Base-by-base conservation (phyloP, 2,329 filamentous ascomycete genomes). In the Penicillium aurantiogriseum region DNA sequence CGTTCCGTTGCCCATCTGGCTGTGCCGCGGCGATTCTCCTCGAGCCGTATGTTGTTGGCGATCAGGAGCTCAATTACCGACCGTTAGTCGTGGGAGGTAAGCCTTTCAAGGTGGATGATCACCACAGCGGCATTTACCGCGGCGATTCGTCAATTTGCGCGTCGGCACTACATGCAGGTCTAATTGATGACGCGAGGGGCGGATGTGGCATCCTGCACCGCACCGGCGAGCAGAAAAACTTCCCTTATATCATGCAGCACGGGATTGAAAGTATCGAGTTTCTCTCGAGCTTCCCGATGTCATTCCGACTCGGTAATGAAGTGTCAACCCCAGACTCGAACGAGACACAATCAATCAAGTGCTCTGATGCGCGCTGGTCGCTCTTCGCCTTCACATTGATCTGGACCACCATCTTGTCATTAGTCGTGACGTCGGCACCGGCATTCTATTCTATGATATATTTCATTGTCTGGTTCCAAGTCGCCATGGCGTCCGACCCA, bases 101-200 rank as follows among this genome's bases (percentile, higher is more conserved):
- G 2, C 71, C 76, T 5, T 69, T 74, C 7, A 58, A 67, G 19
- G 69, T 74, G 27, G 71, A 76, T 23, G 68, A 74, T 23, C 71
- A 73, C 5, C 69, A 74, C 5, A 74, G 76, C 54, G 76, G 79
- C 2, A 73, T 80, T 54, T 87, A 86, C 65, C 81, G 84, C 15
- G 82, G 80, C 19, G 84, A 87, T 66, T 85, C 83, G 3, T 85
- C 83, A 68, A 83, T 87, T 57, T 87, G 84, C 63, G 80, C 78
- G 17, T 80, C 83, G 3, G 84, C 84, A 40, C 78, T 86, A 21
- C 84, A 87, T 68, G 81, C 84, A 21, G 84, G 84, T 29, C 77
- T 85, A 63, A 79, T 85, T 62, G 78, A 72, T 51, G 77, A 85
- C 62, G 68, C 73, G 3, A 74, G 76, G 19, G 84, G 84, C 35